Percentiles rank a stretch among this genome's conserved stretches.
These are phyloP conservation scores for Rhizoclosmatium globosum DNA, from an alignment of 192 early-diverging fungal species.

Conservation along the genomic window DNA sequence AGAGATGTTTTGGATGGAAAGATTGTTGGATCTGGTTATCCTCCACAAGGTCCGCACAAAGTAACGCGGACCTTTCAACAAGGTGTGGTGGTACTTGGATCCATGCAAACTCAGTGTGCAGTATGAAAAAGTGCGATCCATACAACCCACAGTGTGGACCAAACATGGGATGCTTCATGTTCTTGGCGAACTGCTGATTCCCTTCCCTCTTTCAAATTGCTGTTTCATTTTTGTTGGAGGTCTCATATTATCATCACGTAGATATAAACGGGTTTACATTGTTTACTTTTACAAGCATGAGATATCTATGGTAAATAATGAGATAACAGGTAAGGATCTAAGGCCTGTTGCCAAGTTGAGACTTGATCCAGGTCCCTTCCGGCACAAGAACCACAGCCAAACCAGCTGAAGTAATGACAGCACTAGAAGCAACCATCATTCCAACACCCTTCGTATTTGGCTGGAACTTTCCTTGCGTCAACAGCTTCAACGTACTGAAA, in stretches of 20 bases:
- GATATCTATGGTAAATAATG: too few species aligned
- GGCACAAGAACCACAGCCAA: neutral
- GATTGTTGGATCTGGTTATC: constrained; percentile 14
- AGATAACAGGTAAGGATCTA: too few species aligned
- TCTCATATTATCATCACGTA: neutral
- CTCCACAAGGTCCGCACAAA: constrained; percentile 1
- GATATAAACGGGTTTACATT: too few species aligned
- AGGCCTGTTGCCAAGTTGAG: too few species aligned
- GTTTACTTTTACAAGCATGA: too few species aligned
- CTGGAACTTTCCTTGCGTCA: constrained; percentile 17
- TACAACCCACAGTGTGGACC: neutral
- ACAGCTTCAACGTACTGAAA: neutral
- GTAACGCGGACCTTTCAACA: neutral
- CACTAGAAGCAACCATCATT: constrained; percentile 16
- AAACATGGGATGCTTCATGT: neutral
- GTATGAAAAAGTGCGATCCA: neutral
- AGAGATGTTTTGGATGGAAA: constrained; percentile 9
- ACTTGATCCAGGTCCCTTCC: neutral
- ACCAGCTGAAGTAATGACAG: neutral
- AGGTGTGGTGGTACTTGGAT: constrained; percentile 33
- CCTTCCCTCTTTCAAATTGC: too few species aligned
- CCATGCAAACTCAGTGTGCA: neutral
- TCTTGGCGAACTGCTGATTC: neutral
- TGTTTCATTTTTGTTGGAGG: neutral
- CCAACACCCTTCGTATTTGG: constrained; percentile 9